Evolutionary conservation across 257 asterid species (phyloP), one percentile per base, ranked within the genome.

Genomic region (Perilla frutescens): DNA sequence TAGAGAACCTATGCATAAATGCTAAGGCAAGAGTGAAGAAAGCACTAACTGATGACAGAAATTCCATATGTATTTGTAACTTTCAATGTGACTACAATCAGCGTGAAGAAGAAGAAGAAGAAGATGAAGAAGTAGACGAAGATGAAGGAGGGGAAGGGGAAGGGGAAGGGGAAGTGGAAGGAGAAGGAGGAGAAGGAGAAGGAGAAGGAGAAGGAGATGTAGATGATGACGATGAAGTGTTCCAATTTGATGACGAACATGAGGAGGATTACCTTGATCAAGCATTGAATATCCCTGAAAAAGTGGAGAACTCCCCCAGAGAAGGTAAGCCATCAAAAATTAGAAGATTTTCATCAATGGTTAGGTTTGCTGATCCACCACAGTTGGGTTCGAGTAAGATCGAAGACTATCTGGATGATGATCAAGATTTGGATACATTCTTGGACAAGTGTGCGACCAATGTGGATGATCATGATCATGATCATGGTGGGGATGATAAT

Each of bases 1-100:
- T 91, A 4, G 97, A 94, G 84, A 83, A 73, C 67, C 73, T 94
- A 43, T 91, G 98, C 81, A 64, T 87, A 58, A 77, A 72, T 62
- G 95, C 96, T 7, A 91, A 77, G 83, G 85, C 71, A 14, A 77
- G 76, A 75, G 55, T 86, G 79, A 79, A 80, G 40, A 72, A 62
- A 65, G 62, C 64, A 50, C 68, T 50, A 47, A 54, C 69, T 3
- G 75, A 71, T 60, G 84, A 77, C 54, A 78, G 45, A 39, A 61
- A 72, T 43, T 9, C 48, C 9, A 1, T 43, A 43, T 43, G n/a
- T 40, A 62, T 7, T 8, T 26, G 61, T 55, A 55, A 55, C 39
- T 55, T 10, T 55, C 32, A 62, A 62, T 5, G 2, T 43, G 68
- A 76, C n/a, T 11, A 8, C 8, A 41, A 50, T 39, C 68, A 74